Percentiles rank a stretch among this genome's conserved stretches.
Conservation (phyloP, 768 basidiomycete species). For the Fistulinella prunicolor region DNA sequence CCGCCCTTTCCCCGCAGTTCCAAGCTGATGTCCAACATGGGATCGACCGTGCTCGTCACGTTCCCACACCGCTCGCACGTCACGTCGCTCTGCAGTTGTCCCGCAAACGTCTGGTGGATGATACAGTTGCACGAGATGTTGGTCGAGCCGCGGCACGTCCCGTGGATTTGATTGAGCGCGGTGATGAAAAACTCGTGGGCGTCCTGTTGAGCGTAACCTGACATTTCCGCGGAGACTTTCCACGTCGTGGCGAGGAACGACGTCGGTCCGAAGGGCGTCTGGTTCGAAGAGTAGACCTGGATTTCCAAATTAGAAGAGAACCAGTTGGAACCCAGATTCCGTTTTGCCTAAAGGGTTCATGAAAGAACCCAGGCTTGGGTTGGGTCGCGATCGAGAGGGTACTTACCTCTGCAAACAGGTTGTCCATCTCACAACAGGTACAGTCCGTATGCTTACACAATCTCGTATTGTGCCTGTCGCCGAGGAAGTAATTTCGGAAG, state of each 20-base stretch:
- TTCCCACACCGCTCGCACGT: conserved; percentile 83
- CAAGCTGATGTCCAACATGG: conserved; percentile 87
- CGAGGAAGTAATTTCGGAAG: conserved; percentile 83
- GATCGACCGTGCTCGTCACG: conserved; percentile 77
- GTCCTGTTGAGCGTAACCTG: conserved; percentile 93
- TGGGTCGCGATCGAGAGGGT: background rate
- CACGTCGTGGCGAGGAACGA: conserved; percentile 83
- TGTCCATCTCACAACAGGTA: conserved; percentile 93
- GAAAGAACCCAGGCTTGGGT: too few relatives aligned
- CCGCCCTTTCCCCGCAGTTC: conserved; percentile 63
- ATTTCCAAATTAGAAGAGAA: background rate
- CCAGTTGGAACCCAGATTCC: background rate
- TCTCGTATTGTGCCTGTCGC: conserved; percentile 81
- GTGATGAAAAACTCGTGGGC: conserved; percentile 88
- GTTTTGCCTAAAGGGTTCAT: too few relatives aligned
- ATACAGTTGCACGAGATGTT: conserved; percentile 85
- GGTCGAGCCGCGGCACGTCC: conserved; percentile 68
- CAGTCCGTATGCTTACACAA: conserved; percentile 72
- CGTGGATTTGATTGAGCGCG: conserved; percentile 84
- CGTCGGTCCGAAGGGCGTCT: conserved; percentile 72
- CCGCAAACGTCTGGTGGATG: conserved; percentile 87
- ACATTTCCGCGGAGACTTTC: conserved; percentile 72
- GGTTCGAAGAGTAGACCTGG: conserved; percentile 58
- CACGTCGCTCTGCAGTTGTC: conserved; percentile 84
- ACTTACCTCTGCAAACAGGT: conserved; percentile 67